Base-by-base conservation (phyloP, 1,284 basidiomycete genomes). In the Retiboletus fuscus region DNA sequence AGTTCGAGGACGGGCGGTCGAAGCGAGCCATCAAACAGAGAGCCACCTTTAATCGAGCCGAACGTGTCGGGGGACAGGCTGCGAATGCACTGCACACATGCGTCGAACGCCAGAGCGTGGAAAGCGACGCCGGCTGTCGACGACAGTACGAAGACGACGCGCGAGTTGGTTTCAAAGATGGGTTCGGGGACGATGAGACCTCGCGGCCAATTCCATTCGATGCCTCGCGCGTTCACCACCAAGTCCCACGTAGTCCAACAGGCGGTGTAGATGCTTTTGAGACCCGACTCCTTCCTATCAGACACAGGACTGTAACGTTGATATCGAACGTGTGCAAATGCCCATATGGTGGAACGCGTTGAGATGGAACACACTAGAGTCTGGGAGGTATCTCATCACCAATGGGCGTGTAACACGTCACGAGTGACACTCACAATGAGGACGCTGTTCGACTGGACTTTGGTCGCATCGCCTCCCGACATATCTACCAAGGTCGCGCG, bases 1-100 rank as follows among this genome's bases (percentile, higher is more conserved):
- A 88, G 86, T 58, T 87, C 85, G 1, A 76, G 74, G 11, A 82
- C 30, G 1, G 82, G 84, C 12, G 87, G n/a, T n/a, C n/a, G 81
- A 3, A 89, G 80, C 5, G 82, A 76, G 20, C 78, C 62, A 75
- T 90, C 85, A 76, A 87, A 90, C 61, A 92, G 87, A 34, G 86
- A 82, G 5, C 85, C 85, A 4, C 81, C 81, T 0, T 63, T 24
- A 41, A 57, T 16, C 7, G 78, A 72, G 46, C 72, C 76, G 18
- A 81, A 73, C 8, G 71, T 73, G 24, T 70, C 67, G 0, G 79
- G 77, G 12, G 70, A 71, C 49, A 78, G 18, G 22, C 57, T 18
- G 24, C 77, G 73, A 7, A 73, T 55, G 44, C 11, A 22, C 61
- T 74, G 75, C 8, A 72, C 26, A 34, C 69, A 70, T 1, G 68